A percentile compares a stretch with the other conserved stretches of the same genome.
Evolutionary conservation across 1,139 yeast genomes (phyloP).

Genomic region (Yamadazyma triangularis): DNA sequence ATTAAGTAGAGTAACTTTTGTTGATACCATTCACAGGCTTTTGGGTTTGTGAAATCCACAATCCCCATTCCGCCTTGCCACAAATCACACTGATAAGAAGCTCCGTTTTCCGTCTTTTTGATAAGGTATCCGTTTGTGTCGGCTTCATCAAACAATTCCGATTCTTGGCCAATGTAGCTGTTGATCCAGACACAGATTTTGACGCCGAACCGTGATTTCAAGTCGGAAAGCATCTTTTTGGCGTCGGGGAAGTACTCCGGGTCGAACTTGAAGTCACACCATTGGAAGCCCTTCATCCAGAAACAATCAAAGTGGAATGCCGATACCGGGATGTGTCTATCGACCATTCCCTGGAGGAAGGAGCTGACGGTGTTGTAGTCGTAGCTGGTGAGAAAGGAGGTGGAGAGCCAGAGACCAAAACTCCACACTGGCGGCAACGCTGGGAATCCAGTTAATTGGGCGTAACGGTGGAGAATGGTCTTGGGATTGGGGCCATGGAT

Average conservation of each 20-base stretch:
- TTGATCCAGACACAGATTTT: slow-evolving; percentile 33
- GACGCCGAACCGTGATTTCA: slow-evolving; percentile 21
- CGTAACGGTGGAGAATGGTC: slow-evolving; percentile 21
- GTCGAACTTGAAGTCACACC: slow-evolving; percentile 32
- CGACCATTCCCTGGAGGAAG: slow-evolving; percentile 28
- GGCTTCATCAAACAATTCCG: slow-evolving; percentile 24
- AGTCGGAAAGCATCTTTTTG: slow-evolving; percentile 17
- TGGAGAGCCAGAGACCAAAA: slow-evolving; percentile 32
- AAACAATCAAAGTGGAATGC: slow-evolving; percentile 33
- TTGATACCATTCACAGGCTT: slow-evolving; percentile 28
- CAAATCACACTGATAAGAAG: slow-evolving; percentile 28
- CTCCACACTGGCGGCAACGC: slow-evolving; percentile 34
- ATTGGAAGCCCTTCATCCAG: slow-evolving; percentile 35
- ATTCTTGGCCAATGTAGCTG: slow-evolving; percentile 31
- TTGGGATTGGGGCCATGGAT: slow-evolving; percentile 28
- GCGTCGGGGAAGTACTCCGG: slow-evolving; percentile 23
- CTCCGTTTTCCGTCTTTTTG: slow-evolving; percentile 19
- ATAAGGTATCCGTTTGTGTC: slow-evolving; percentile 24
- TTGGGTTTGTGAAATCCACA: slow-evolving; percentile 33
- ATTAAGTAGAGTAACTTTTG: slow-evolving; percentile 17
- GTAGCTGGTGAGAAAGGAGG: slow-evolving; percentile 25
- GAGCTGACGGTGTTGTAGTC: slow-evolving; percentile 25
- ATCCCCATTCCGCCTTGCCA: slow-evolving; percentile 39
- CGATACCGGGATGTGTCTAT: slow-evolving; percentile 25
- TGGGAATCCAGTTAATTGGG: slow-evolving; percentile 26